These are phyloP conservation scores for Blastocystis sp. DNA, from an alignment of 352 stramenopile species.

Conservation along the genomic window DNA sequence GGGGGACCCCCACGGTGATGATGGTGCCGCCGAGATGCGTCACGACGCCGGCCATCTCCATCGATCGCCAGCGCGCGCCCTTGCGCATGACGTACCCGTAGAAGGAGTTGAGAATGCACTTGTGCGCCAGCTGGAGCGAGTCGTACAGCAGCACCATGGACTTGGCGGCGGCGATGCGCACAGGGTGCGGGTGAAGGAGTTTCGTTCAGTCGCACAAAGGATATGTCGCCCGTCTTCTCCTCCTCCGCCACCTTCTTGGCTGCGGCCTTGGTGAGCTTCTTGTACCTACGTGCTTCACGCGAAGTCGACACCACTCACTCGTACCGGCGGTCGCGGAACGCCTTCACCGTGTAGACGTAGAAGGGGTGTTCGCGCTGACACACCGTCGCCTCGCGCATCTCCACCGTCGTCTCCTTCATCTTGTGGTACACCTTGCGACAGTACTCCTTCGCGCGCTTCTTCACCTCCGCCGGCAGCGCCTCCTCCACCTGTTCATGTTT, in stretches of 20 bases:
- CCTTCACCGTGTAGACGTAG: constrained; percentile 98
- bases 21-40: constrained; percentile 97
- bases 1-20: constrained; percentile 82
- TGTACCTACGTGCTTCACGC: constrained; percentile 82
- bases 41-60: constrained; percentile 99
- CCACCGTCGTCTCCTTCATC: constrained; percentile 90
- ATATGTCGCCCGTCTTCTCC: constrained; percentile 78
- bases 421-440: constrained; percentile 85
- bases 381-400: constrained; percentile 90
- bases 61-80: constrained; percentile 95
- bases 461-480: constrained; percentile 78
- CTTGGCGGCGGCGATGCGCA: constrained; percentile 78
- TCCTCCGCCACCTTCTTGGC: constrained; percentile 82
- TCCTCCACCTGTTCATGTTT: constrained; percentile 54
- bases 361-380: constrained; percentile 99
- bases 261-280: constrained; percentile 94
- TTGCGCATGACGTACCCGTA: constrained; percentile 99
- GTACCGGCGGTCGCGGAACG: constrained; percentile 97
- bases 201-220: background rate
- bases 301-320: constrained; percentile 78
- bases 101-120: constrained; percentile 99
- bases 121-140: constrained; percentile 98
- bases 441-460: constrained; percentile 85
- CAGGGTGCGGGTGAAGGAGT: constrained; percentile 63
- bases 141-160: constrained; percentile 89